Evolutionary conservation across 371 early-diverging fungal genomes (phyloP), one percentile per base, ranked within the genome.

Genomic region (Apophysomyces sp.): DNA sequence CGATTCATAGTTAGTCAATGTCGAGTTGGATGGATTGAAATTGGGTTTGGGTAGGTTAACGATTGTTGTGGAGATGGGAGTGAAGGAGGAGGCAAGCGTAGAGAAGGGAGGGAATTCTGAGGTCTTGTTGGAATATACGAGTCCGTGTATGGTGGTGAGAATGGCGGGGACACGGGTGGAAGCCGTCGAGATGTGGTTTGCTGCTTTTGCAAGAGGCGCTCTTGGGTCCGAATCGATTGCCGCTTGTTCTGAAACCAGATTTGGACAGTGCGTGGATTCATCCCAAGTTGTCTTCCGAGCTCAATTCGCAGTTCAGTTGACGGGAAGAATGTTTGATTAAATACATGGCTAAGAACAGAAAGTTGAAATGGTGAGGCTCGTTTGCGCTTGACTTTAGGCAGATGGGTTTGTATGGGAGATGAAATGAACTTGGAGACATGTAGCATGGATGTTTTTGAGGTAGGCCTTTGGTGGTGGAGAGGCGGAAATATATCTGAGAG

Each of bases 201-300:
- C 21, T 44, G 49, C 21, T 21, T 44, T 21, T 44, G 49, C 11
- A 44, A 21, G 11, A 44, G 16, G 11, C 65, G 63, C 60, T 71
- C 62, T 77, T 61, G 61, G 72, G 83, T 56, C 61, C 86, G 60
- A 29, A 65, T 55, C 2, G 71, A 63, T 65, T 85, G 85, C 13
- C 96, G 83, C 61, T 91, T 86, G 78, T 95, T 95, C 71, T 95
- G 96, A 73, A 95, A 95, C 96, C 96, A 94, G 44, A 94, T 90
- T 71, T 95, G 92, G 2, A 95, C 89, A 13, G 88, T 83, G 71
- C 77, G 36, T 72, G 61, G 60, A 44, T 65, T 91, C 95, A 96
- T 96, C 37, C 86, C 85, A 29, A 94, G 83, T 60, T 92, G 85
- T 57, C 81, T 80, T 15, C 90, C 91, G 11, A 98, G 83, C 31